Base-by-base conservation (phyloP, 495 filamentous ascomycete genomes). In the Hyaloscypha hepaticicola region DNA sequence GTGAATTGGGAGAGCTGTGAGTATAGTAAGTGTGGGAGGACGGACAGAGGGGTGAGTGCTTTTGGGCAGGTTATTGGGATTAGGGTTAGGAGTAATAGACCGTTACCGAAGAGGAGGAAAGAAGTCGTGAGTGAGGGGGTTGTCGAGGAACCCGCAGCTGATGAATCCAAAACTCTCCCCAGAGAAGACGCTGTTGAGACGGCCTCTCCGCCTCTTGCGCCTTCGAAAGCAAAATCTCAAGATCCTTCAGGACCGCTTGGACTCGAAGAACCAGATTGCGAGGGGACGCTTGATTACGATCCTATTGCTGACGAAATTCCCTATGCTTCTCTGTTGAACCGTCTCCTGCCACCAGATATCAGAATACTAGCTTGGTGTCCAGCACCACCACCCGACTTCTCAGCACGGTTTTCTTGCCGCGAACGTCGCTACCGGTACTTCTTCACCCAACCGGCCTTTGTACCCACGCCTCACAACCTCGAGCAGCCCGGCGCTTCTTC, bases 41-140 rank as follows among this genome's bases (percentile, higher is more conserved):
- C 95, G 19, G 95, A 99, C 72, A 83, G 83, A 60, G 95, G 95
- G 25, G 95, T 99, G 29, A 96, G 92, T 77, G 92, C 95, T 6
- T 99, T 98, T 80, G 96, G 95, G 5, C 95, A 99, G 78, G 95
- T 99, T 60, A 86, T 98, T 74, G 87, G 84, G 6, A 75, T 98
- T 45, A 78, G 88, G 55, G 85, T 99, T 25, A 84, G 95, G 69
- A 96, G 91, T 76, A 87, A 87, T 60, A 77, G 86, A 61, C 91
- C 90, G 7, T 56, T 82, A 41, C 71, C 73, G 3, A 72, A 67
- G 31, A 63, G 69, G 38, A 53, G 64, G 51, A 21, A 21, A 6
- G n/a, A 12, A 19, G 22, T 19, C 8, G 27, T 27, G 16, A 41
- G 60, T 8, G 61, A 61, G 3, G 60, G 34, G n/a, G 71, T 68